Evolutionary conservation across 2,329 filamentous ascomycete species (phyloP).

Genomic region (Dothiorella sarmentorum): DNA sequence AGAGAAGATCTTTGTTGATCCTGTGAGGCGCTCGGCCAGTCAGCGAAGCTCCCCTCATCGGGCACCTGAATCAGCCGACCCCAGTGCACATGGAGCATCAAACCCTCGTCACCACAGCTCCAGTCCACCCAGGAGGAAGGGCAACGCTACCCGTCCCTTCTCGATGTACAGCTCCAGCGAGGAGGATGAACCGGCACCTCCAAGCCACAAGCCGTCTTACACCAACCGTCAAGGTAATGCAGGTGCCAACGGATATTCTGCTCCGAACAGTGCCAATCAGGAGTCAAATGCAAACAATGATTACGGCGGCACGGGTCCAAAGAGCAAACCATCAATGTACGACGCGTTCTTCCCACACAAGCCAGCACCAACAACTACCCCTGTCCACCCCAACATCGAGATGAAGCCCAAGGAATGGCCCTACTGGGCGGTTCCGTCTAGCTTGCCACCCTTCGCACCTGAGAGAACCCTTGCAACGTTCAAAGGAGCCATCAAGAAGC

Average conservation of each 20-base stretch:
- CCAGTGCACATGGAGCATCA: not conserved
- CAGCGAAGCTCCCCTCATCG: constrained; percentile 47
- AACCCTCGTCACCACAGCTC: constrained; percentile 13
- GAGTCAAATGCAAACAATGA: not conserved
- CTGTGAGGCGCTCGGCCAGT: constrained; percentile 52
- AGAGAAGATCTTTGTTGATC: constrained; percentile 56
- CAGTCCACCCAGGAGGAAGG: constrained; percentile 15
- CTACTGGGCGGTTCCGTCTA: constrained; percentile 22
- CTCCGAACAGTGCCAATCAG: not conserved
- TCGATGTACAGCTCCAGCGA: constrained; percentile 18
- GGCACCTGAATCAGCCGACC: constrained; percentile 20
- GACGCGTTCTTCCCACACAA: constrained; percentile 5
- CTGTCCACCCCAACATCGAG: not conserved
- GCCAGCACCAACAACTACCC: not conserved
- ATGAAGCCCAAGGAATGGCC: not conserved
- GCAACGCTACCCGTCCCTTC: constrained; percentile 19
- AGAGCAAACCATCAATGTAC: constrained; percentile 18
- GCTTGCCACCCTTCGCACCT: constrained; percentile 11
- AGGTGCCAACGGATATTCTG: not conserved
- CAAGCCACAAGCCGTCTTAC: not conserved
- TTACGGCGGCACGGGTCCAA: constrained; percentile 9
- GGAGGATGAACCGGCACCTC: not conserved
- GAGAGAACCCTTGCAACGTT: not conserved
- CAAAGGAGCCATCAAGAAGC: not conserved
- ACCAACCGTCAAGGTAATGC: not conserved